Conservation (phyloP, 2,329 filamentous ascomycete species). For the Pseudogymnoascus sp. region DNA sequence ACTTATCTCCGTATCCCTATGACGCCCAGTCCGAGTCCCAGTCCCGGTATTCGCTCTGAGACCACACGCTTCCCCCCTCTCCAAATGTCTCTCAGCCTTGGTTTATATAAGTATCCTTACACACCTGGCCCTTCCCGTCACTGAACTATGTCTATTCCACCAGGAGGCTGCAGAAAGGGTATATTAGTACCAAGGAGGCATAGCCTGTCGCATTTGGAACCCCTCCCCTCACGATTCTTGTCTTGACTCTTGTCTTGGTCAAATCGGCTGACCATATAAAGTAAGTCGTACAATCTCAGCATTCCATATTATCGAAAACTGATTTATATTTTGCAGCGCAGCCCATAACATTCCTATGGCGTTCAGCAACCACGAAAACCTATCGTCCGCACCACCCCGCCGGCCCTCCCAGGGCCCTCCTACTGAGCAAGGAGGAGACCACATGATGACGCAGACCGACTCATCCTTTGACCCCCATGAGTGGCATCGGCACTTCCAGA, state of each 20-base stretch:
- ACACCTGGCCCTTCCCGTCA: background rate
- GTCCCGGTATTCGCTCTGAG: background rate
- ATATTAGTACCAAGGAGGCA: conserved; percentile 3
- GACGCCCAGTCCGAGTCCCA: background rate
- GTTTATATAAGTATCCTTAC: conserved; percentile 2
- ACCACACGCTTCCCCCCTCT: background rate
- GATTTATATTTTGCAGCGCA: background rate
- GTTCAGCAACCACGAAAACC: conserved; percentile 1
- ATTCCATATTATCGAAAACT: background rate
- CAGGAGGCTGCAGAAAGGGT: background rate
- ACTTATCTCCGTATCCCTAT: background rate
- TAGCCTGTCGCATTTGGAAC: background rate
- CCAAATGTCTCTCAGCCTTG: background rate
- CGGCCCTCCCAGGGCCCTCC: background rate
- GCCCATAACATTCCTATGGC: conserved; percentile 1
- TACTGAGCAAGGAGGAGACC: background rate
- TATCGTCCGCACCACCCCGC: background rate
- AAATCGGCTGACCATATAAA: background rate
- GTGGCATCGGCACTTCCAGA: conserved; percentile 88
- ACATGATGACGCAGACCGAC: conserved; percentile 6
- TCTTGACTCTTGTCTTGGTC: background rate
- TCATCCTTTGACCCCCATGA: conserved; percentile 69
- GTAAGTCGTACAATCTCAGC: background rate
- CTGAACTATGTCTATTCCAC: background rate
- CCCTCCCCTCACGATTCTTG: background rate